Evolutionary conservation across 441 rosid genomes (phyloP).

Genomic region (Jatropha podagrica): DNA sequence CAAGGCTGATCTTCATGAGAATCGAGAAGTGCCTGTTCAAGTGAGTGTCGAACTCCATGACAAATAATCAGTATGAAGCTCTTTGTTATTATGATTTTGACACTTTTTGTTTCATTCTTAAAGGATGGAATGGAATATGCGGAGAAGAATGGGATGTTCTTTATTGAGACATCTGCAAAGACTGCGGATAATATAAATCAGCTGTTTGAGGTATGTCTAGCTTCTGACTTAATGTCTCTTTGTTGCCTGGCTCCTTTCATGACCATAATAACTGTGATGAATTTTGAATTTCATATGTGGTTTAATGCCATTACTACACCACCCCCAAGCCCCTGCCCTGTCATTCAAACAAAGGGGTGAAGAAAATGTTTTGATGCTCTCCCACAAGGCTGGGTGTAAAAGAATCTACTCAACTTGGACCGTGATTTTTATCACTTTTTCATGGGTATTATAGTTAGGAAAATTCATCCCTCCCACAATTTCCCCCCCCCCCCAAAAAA

Average conservation of each 20-base stretch:
- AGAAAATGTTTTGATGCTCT: not conserved
- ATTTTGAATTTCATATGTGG: not conserved
- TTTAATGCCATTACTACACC: not conserved
- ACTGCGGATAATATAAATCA: constrained; percentile 95
- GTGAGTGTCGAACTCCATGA: constrained; percentile 40
- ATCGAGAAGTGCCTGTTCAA: constrained; percentile 69
- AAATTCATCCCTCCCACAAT: not conserved
- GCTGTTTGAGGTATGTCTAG: constrained; percentile 72
- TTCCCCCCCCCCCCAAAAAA: not conserved
- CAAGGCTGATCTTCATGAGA: constrained; percentile 94
- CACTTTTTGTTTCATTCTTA: constrained; percentile 22
- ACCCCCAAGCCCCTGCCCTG: not conserved
- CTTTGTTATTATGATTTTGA: not conserved
- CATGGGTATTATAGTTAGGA: not conserved
- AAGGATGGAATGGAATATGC: constrained; percentile 92
- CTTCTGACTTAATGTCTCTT: constrained; percentile 2
- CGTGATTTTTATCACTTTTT: not conserved
- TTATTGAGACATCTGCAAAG: constrained; percentile 96
- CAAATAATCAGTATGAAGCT: not conserved
- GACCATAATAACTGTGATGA: not conserved
- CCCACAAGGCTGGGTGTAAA: not conserved
- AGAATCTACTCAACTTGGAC: not conserved
- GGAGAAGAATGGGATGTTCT: constrained; percentile 98
- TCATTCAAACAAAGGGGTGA: not conserved
- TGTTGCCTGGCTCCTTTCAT: not conserved